These are phyloP conservation scores for Eleusine coracana DNA, from an alignment of 176 grass and related monocot genomes.

Conservation along the genomic window DNA sequence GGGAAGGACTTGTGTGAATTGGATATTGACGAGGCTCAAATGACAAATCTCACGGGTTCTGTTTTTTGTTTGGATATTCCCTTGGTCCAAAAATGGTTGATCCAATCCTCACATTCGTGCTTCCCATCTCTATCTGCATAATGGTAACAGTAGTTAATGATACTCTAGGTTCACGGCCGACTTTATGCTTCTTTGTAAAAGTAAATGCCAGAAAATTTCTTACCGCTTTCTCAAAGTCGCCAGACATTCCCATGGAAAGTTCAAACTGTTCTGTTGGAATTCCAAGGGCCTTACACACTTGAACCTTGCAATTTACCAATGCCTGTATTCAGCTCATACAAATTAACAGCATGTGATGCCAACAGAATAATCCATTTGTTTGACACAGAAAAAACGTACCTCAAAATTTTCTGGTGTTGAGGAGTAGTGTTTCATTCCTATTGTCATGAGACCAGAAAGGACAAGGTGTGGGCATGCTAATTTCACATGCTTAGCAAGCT, in stretches of 20 bases:
- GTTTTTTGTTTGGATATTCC: constrained; percentile 70
- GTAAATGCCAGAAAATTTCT: constrained; percentile 10
- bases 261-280: constrained; percentile 63
- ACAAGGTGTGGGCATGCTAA: constrained; percentile 66
- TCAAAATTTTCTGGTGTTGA: constrained; percentile 89
- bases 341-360: constrained; percentile 2
- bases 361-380: background rate
- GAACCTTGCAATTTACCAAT: constrained; percentile 59
- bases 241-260: constrained; percentile 96
- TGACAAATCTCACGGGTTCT: constrained; percentile 1
- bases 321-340: constrained; percentile 43
- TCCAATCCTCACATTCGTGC: constrained; percentile 75
- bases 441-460: constrained; percentile 95
- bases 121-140: constrained; percentile 72
- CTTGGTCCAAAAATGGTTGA: constrained; percentile 84
- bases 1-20: background rate
- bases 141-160: constrained; percentile 10
- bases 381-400: constrained; percentile 40
- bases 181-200: background rate
- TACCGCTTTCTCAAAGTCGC: constrained; percentile 91
- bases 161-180: background rate
- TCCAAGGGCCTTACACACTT: constrained; percentile 68
- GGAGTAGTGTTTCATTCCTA: constrained; percentile 85
- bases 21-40: background rate
- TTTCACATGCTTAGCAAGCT: constrained; percentile 83